Evolutionary conservation across 2,329 filamentous ascomycete genomes (phyloP).

Genomic region (Aspergillus thermomutatus): DNA sequence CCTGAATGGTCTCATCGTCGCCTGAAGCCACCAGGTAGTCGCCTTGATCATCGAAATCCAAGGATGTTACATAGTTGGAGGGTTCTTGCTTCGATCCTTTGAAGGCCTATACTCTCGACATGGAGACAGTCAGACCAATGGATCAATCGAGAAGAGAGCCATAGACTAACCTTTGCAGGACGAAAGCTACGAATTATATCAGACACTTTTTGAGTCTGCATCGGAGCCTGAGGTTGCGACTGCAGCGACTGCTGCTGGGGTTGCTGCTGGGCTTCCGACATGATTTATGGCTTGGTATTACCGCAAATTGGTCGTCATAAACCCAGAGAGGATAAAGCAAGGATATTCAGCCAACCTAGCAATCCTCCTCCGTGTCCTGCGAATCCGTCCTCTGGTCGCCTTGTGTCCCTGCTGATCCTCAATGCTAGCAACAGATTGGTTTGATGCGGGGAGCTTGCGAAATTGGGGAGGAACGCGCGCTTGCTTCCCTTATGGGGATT

Average conservation of each 20-base stretch:
- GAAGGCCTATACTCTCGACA: constrained; percentile 24
- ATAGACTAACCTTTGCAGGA: constrained; percentile 66
- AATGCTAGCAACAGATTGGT: not conserved
- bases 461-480: not conserved
- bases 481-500: constrained; percentile 6
- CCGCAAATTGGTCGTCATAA: constrained; percentile 8
- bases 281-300: constrained; percentile 9
- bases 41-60: constrained; percentile 95
- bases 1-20: constrained; percentile 90
- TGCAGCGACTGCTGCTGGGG: constrained; percentile 18
- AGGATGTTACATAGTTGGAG: constrained; percentile 69
- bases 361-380: not conserved
- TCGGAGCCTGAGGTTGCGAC: constrained; percentile 19
- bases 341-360: not conserved
- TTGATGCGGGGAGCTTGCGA: constrained; percentile 1
- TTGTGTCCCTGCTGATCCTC: not conserved
- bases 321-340: not conserved
- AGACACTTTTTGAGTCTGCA: constrained; percentile 61
- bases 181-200: constrained; percentile 76
- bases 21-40: constrained; percentile 88
- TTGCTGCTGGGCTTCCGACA: constrained; percentile 27
- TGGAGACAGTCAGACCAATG: constrained; percentile 8
- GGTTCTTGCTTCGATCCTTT: constrained; percentile 36
- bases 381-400: not conserved
- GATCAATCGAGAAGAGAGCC: not conserved